phyloP scores from a whole-genome alignment of 73 alveolate species.

The Paramecium primaurelia region DNA sequence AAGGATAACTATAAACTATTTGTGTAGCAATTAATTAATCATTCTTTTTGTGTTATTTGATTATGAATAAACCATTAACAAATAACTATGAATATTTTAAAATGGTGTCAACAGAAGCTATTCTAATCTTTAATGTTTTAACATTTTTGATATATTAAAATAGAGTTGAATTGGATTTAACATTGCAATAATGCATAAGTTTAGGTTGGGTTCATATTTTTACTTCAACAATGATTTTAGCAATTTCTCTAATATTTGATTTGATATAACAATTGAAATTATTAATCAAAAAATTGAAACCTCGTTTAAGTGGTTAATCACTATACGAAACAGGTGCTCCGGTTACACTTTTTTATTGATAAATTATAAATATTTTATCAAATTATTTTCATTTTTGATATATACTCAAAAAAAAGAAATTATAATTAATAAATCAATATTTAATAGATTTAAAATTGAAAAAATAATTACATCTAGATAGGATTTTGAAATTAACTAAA shows the following conservation, averaged over 20 bases:
- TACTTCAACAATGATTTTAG: not conserved
- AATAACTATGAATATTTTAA: not conserved
- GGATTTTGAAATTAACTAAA: too few species aligned
- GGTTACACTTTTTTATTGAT: not conserved
- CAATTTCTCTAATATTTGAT: not conserved
- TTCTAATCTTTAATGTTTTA: not conserved
- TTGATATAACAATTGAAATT: not conserved
- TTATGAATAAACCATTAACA: not conserved
- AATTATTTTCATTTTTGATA: too few species aligned
- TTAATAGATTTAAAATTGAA: too few species aligned
- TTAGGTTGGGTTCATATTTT: slow-evolving; percentile 15
- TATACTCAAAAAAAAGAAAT: too few species aligned
- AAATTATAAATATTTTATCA: too few species aligned
- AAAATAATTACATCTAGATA: too few species aligned
- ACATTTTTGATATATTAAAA: not conserved
- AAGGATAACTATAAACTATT: not conserved
- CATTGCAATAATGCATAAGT: not conserved
- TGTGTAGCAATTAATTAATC: not conserved
- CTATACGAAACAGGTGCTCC: not conserved
- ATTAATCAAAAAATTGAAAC: not conserved
- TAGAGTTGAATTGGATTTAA: not conserved
- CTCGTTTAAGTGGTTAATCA: too few species aligned
- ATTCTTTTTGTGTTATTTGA: not conserved
- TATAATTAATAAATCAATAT: too few species aligned
- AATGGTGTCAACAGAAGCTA: not conserved